Conservation (phyloP, 2,329 filamentous ascomycete species). For the Arthrobotrys musiformis region DNA sequence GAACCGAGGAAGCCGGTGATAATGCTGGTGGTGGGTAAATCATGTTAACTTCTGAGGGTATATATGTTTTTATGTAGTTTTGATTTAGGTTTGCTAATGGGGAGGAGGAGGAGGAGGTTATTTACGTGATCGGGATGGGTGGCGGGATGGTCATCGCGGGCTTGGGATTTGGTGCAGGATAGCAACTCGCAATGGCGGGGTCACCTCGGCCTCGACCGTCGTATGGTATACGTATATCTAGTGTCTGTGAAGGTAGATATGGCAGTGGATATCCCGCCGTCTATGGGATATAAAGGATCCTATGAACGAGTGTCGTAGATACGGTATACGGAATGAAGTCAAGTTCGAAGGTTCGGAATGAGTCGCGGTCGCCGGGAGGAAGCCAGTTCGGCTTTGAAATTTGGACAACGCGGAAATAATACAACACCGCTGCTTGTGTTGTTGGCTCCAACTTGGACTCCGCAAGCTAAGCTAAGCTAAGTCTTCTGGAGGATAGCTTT, state of each 20-base stretch:
- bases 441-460: background rate
- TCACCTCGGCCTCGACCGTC: no score
- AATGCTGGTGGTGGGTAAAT: constrained; percentile 78
- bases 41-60: background rate
- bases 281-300: no score
- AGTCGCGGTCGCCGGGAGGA: background rate
- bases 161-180: background rate
- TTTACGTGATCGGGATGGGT: constrained; percentile 58
- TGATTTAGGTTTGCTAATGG: no score
- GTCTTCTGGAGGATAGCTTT: no score
- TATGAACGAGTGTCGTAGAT: no score
- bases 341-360: background rate
- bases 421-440: background rate
- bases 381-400: background rate
- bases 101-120: no score
- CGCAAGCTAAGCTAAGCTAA: no score
- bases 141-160: constrained; percentile 47
- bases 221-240: no score
- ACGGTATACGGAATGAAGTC: background rate
- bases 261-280: no score
- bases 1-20: constrained; percentile 95
- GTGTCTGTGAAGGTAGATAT: no score
- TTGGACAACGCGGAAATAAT: constrained; percentile 2
- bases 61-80: background rate
- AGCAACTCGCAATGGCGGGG: background rate